Evolutionary conservation across 495 filamentous ascomycete genomes (phyloP).

Genomic region (Hyphodiscus hymeniophilus): DNA sequence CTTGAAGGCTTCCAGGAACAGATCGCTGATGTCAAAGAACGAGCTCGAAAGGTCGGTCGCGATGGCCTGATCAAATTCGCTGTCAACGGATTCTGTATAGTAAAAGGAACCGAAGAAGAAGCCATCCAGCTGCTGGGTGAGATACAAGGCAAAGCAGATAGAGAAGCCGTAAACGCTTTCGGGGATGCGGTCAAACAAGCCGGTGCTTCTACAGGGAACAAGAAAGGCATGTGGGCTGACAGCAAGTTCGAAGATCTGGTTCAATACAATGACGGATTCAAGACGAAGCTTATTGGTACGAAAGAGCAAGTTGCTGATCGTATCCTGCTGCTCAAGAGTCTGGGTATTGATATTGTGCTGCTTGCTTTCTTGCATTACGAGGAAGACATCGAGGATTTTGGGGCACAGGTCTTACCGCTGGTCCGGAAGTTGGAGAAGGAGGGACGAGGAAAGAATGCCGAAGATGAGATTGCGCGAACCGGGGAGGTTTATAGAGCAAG

Average conservation of each 20-base stretch:
- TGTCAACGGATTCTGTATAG: constrained; percentile 39
- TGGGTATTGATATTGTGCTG: constrained; percentile 35
- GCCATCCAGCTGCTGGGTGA: constrained; percentile 34
- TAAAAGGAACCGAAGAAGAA: constrained; percentile 40
- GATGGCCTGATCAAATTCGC: constrained; percentile 35
- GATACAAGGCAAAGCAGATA: constrained; percentile 42
- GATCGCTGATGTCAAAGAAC: constrained; percentile 34
- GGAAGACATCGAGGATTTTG: constrained; percentile 39
- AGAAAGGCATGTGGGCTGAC: constrained; percentile 40
- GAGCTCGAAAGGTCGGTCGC: constrained; percentile 29
- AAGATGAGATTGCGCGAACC: too few relatives aligned
- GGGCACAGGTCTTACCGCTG: constrained; percentile 33
- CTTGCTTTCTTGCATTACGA: constrained; percentile 40
- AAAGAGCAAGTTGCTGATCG: constrained; percentile 39
- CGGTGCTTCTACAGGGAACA: constrained; percentile 31
- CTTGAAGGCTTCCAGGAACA: constrained; percentile 39
- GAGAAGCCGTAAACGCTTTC: constrained; percentile 38
- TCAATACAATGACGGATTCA: constrained; percentile 45
- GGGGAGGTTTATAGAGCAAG: too few relatives aligned
- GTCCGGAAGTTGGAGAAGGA: constrained; percentile 28
- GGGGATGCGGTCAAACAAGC: constrained; percentile 35
- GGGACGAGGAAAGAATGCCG: too few relatives aligned
- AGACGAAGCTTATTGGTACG: constrained; percentile 41
- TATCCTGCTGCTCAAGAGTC: constrained; percentile 36
- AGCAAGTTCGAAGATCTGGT: constrained; percentile 39